phyloP scores from a whole-genome alignment of 805 yeast genomes.

The Yarrowia porcina region DNA sequence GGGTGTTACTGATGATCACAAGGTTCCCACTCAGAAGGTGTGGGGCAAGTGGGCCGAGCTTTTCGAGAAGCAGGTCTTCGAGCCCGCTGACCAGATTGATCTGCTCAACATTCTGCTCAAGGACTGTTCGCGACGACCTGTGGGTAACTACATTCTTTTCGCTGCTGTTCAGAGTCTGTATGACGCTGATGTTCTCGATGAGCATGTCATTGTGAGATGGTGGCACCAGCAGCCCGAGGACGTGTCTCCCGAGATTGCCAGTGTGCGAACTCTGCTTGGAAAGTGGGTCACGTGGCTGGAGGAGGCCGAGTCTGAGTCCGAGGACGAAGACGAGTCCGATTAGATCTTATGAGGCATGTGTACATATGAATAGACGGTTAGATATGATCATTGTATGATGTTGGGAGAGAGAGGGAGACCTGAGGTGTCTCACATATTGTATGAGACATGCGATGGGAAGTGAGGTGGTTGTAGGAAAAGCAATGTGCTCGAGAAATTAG shows the following conservation, averaged over 20 bases:
- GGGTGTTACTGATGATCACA: slow-evolving; percentile 71
- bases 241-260: slow-evolving; percentile 41
- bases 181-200: slow-evolving; percentile 78
- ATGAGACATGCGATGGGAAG: not conserved
- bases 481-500: no score
- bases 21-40: slow-evolving; percentile 72
- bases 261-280: slow-evolving; percentile 54
- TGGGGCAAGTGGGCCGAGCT: slow-evolving; percentile 79
- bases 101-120: slow-evolving; percentile 50
- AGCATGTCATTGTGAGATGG: slow-evolving; percentile 77
- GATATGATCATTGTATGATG: not conserved
- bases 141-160: slow-evolving; percentile 47
- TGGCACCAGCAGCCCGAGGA: slow-evolving; percentile 56
- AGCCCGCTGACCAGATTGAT: slow-evolving; percentile 71
- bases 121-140: slow-evolving; percentile 43
- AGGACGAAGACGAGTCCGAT: slow-evolving; percentile 42
- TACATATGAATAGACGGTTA: slow-evolving; percentile 13
- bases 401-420: not conserved
- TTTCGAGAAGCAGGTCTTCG: slow-evolving; percentile 82
- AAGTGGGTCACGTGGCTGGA: slow-evolving; percentile 86
- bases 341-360: not conserved
- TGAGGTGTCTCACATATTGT: not conserved
- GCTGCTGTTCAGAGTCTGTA: slow-evolving; percentile 62
- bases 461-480: no score
- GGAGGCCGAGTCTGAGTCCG: slow-evolving; percentile 68